Base-by-base conservation (phyloP, 805 yeast species). In the Barnettozyma sucrosica region DNA sequence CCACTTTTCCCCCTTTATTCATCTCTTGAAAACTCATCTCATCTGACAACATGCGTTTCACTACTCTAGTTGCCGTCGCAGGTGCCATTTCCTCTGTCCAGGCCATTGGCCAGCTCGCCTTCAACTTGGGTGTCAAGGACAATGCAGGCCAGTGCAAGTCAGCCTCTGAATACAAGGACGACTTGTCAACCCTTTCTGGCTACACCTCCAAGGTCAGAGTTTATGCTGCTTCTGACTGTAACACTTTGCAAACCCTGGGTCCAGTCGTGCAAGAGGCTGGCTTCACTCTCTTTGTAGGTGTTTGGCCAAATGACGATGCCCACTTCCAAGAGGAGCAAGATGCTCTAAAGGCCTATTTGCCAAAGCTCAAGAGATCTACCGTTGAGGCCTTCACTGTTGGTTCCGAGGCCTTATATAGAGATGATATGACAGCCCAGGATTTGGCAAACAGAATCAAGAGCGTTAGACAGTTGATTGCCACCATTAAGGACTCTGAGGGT, bases 341-440 rank as follows among this genome's bases (percentile, higher is more conserved):
- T 24, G 96, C 97, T 41, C 75, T 92, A 58, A 59, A 71, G 55
- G 48, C 69, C 11, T 85, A 84, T 68, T 78, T 92, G 66, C 96
- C 97, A 59, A 69, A 60, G 28, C 74, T 89, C 53, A 81, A 87
- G 46, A 75, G 78, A 51, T 72, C 79, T 45, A 79, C 88, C 54
- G 76, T 92, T 60, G 79, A 81, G 59, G 87, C 82, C 41, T 74
- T 92, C 70, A 75, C 88, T 45, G 98, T 92, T 55, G 98, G 98
- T 55, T 89, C 97, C 23, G 98, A 92, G 76, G 92, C 96, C 50
- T 76, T 92, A 55, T 92, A 92, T 80, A 88, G 98, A 76, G 80
- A 67, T 36, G 98, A 92, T 66, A 55, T 90, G 70, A 75, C 90
- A 44, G 89, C 96, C 40, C 59, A 73, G 30, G 79, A 78, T 47